Evolutionary conservation across 768 basidiomycete species (phyloP).

Genomic region (Leccinum subgranulosum): DNA sequence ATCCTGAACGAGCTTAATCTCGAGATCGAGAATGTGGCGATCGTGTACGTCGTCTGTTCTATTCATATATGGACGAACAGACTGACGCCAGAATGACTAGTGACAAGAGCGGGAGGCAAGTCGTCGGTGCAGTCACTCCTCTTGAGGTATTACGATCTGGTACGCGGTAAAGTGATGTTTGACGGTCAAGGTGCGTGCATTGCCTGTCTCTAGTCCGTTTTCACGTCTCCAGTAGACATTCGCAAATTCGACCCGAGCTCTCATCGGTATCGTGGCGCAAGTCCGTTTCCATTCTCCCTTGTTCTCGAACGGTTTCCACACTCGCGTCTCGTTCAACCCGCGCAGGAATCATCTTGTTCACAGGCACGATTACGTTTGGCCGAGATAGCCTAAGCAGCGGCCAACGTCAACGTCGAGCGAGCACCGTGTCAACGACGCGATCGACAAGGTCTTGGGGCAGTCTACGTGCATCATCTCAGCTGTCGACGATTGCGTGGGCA

Average conservation of each 20-base stretch:
- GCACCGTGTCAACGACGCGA: too few species aligned
- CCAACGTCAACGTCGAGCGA: too few species aligned
- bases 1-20: slow-evolving; percentile 84
- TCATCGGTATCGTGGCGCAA: slow-evolving; percentile 94
- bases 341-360: slow-evolving; percentile 85
- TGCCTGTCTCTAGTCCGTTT: neutral
- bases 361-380: slow-evolving; percentile 91
- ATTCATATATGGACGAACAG: neutral
- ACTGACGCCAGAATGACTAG: slow-evolving; percentile 35
- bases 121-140: slow-evolving; percentile 87
- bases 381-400: too few species aligned
- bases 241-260: slow-evolving; percentile 79
- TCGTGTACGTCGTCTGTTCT: slow-evolving; percentile 64
- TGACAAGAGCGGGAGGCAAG: slow-evolving; percentile 88
- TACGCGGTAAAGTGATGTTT: slow-evolving; percentile 77
- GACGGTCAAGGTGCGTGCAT: slow-evolving; percentile 70
- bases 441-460: too few species aligned
- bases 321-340: too few species aligned
- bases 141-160: slow-evolving; percentile 85
- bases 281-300: slow-evolving; percentile 18
- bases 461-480: too few species aligned
- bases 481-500: slow-evolving; percentile 68
- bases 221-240: slow-evolving; percentile 51
- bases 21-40: slow-evolving; percentile 82
- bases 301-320: too few species aligned